Evolutionary conservation across 2,329 filamentous ascomycete species (phyloP).

Genomic region (Pseudopyrenochaeta lycopersici): DNA sequence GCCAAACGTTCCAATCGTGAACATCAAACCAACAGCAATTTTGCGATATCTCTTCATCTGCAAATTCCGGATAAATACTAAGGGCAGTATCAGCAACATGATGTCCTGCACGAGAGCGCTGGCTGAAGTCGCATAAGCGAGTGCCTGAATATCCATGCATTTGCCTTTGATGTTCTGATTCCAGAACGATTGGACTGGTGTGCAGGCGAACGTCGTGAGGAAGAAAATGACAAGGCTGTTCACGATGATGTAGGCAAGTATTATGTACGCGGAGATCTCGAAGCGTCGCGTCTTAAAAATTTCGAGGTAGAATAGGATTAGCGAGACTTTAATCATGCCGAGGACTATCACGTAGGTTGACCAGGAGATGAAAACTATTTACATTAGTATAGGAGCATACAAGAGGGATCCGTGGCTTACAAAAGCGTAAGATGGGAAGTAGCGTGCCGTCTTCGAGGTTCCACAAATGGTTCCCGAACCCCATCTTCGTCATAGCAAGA

Average conservation of each 20-base stretch:
- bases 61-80: slow-evolving; percentile 30
- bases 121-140: slow-evolving; percentile 34
- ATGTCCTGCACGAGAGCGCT: slow-evolving; percentile 37
- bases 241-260: slow-evolving; percentile 23
- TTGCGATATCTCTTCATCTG: slow-evolving; percentile 32
- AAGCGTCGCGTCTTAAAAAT: slow-evolving; percentile 33
- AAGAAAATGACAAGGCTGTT: slow-evolving; percentile 27
- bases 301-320: slow-evolving; percentile 38
- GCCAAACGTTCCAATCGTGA: slow-evolving; percentile 36
- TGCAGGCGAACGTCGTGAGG: slow-evolving; percentile 34
- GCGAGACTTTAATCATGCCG: slow-evolving; percentile 35
- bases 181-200: slow-evolving; percentile 35
- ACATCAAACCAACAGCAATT: slow-evolving; percentile 34
- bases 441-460: slow-evolving; percentile 25
- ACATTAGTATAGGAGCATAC: background rate
- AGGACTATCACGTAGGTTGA: slow-evolving; percentile 30
- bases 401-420: background rate
- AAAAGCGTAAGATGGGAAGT: slow-evolving; percentile 22
- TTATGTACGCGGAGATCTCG: slow-evolving; percentile 19
- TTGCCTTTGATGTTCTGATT: slow-evolving; percentile 34
- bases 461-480: slow-evolving; percentile 38
- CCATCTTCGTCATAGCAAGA: slow-evolving; percentile 27
- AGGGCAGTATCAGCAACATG: slow-evolving; percentile 31
- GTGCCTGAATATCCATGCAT: slow-evolving; percentile 29
- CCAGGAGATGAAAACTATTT: slow-evolving; percentile 28